phyloP scores from a whole-genome alignment of 441 rosid genomes.

The Manihot esculenta region DNA sequence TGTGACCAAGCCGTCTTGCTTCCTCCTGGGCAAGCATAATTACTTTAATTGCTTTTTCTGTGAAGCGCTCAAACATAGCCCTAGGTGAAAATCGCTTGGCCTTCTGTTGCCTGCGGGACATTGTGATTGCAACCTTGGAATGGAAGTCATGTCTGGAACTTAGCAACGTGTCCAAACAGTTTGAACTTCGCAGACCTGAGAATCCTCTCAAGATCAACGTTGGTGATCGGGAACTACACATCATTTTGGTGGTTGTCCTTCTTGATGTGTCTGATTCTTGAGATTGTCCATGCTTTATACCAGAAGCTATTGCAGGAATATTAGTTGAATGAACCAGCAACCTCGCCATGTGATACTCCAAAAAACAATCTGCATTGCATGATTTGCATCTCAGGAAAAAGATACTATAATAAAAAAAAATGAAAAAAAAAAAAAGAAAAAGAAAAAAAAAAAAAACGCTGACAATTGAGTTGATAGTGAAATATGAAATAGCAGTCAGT shows the following conservation, averaged over 20 bases:
- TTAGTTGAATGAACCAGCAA: conserved; percentile 55
- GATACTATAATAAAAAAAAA: background rate
- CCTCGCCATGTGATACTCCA: conserved; percentile 54
- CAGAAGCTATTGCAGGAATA: conserved; percentile 41
- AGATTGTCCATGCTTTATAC: conserved; percentile 41
- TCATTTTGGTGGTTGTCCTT: conserved; percentile 48
- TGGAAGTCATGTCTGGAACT: conserved; percentile 45
- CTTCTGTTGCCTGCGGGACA: conserved; percentile 43
- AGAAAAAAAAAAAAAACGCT: background rate
- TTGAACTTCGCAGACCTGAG: conserved; percentile 64
- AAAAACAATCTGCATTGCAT: conserved; percentile 40
- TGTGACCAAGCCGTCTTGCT: conserved; percentile 96
- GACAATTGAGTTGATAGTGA: background rate
- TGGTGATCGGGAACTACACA: conserved; percentile 39
- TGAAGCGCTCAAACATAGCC: conserved; percentile 97
- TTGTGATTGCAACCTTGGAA: conserved; percentile 39
- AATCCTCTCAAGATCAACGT: conserved; percentile 47
- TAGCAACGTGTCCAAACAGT: conserved; percentile 47
- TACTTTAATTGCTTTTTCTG: conserved; percentile 97
- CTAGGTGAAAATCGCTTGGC: conserved; percentile 50
- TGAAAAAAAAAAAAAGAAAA: background rate
- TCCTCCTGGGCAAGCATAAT: conserved; percentile 99
- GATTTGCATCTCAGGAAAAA: conserved; percentile 18
- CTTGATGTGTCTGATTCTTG: conserved; percentile 45
- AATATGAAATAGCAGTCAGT: background rate